Base-by-base conservation (phyloP, 257 asterid species). In the Salvia miltiorrhiza region DNA sequence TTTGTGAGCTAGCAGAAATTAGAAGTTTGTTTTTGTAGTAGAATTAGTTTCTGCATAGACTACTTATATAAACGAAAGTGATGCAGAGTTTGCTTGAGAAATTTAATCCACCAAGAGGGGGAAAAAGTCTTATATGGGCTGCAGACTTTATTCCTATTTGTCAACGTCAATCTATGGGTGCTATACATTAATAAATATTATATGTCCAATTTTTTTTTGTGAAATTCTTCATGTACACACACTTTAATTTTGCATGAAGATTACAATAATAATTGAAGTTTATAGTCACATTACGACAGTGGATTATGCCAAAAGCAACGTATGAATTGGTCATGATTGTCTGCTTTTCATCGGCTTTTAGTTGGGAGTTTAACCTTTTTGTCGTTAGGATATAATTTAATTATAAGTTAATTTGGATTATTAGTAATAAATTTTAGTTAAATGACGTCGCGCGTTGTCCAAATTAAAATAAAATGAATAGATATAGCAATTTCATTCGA, bases 121-220 rank as follows among this genome's bases (percentile, higher is more conserved):
- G 24, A 35, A 39, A 48, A n/a, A 69, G 73, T 68, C 73, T 10
- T 32, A 0, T 23, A 3, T 2, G 7, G 54, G 14, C 1, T 37
- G 65, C 63, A 2, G 44, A 40, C 55, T 39, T 68, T 21, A 16
- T 55, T 32, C 24, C 9, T 28, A 17, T 39, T 11, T 17, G 39
- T 44, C 32, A 39, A 70, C 28, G 39, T 70, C 44, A 39, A 70
- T 28, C 4, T 57, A 44, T 57, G 67, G 59, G 19, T 47, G 67
- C 67, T 44, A 44, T 10, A 7, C 8, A 2, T 17, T 20, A 23
- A 26, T 9, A 2, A 41, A 3, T 50, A 12, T 53, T 24, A 53
- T 55, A 26, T 26, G 1, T 2, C 8, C 7, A 54, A 8, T 1
- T 14, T n/a, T 4, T n/a, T 28, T 16, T 8, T 3, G 11, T 35